Percentiles rank a stretch among this genome's conserved stretches.
These are phyloP conservation scores for Boletus sp. DNA, from an alignment of 1,284 basidiomycete genomes.

Conservation along the genomic window DNA sequence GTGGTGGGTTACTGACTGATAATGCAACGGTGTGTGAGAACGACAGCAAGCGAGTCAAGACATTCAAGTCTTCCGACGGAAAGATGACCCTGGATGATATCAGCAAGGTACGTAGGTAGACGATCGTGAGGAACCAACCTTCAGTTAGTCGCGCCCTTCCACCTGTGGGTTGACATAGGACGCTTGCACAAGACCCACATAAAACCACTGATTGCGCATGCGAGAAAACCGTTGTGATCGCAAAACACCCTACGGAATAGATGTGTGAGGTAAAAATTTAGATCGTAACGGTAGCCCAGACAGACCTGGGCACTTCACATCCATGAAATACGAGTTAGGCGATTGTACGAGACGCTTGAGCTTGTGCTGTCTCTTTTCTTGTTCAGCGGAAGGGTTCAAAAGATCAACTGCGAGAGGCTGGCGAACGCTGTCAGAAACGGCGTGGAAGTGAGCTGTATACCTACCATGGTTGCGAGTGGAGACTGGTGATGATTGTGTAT, in stretches of 20 bases:
- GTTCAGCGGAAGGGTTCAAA: conserved; percentile 92
- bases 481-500: conserved; percentile 33
- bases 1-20: conserved; percentile 1
- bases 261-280: conserved; percentile 8
- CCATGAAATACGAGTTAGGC: conserved; percentile 99
- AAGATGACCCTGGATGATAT: conserved; percentile 69
- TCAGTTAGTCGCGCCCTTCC: conserved; percentile 98
- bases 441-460: background rate
- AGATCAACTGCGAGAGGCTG: conserved; percentile 99
- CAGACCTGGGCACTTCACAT: conserved; percentile 97
- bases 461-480: conserved; percentile 25
- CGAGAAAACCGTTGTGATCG: conserved; percentile 95
- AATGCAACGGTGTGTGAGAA: conserved; percentile 8
- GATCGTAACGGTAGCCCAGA: conserved; percentile 18
- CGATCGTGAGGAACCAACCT: conserved; percentile 62
- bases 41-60: conserved; percentile 10
- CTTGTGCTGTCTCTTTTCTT: conserved; percentile 94
- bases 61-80: conserved; percentile 82
- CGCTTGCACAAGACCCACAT: conserved; percentile 92
- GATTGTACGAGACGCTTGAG: conserved; percentile 99
- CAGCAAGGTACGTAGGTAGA: conserved; percentile 3
- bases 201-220: conserved; percentile 94
- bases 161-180: conserved; percentile 98
- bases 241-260: conserved; percentile 76
- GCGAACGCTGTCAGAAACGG: conserved; percentile 12